Conservation (phyloP, 1,139 yeast genomes). For the Scheffersomyces lignicola region DNA sequence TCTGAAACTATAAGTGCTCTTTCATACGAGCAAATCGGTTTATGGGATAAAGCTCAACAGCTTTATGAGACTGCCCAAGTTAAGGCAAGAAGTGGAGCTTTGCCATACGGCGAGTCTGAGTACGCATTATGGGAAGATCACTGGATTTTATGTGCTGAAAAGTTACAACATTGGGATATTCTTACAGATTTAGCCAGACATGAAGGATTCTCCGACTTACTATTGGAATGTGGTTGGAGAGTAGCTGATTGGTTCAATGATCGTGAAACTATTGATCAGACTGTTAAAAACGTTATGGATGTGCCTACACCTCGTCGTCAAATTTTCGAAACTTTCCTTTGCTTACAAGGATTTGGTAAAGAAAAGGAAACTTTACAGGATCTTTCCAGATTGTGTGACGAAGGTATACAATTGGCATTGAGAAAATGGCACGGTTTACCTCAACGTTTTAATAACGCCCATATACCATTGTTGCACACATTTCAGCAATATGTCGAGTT, state of each 20-base stretch:
- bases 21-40: constrained; percentile 91
- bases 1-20: constrained; percentile 90
- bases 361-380: constrained; percentile 81
- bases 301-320: constrained; percentile 98
- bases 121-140: constrained; percentile 98
- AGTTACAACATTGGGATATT: constrained; percentile 97
- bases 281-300: constrained; percentile 95
- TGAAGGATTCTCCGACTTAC: constrained; percentile 92
- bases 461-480: constrained; percentile 84
- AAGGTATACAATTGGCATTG: constrained; percentile 90
- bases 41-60: constrained; percentile 94
- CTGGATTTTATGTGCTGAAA: constrained; percentile 97
- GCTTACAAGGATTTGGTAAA: constrained; percentile 91
- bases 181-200: constrained; percentile 95
- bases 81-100: constrained; percentile 91
- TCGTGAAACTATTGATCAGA: constrained; percentile 89
- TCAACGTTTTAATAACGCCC: constrained; percentile 75
- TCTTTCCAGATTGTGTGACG: constrained; percentile 85
- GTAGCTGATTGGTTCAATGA: constrained; percentile 99
- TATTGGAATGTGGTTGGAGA: constrained; percentile 98
- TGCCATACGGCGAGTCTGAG: constrained; percentile 95
- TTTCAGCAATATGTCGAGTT: constrained; percentile 98
- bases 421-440: constrained; percentile 95
- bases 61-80: constrained; percentile 97
- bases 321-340: constrained; percentile 89